Conservation (phyloP, 2,329 filamentous ascomycete species). For the Calcarisporium arbuscula region DNA sequence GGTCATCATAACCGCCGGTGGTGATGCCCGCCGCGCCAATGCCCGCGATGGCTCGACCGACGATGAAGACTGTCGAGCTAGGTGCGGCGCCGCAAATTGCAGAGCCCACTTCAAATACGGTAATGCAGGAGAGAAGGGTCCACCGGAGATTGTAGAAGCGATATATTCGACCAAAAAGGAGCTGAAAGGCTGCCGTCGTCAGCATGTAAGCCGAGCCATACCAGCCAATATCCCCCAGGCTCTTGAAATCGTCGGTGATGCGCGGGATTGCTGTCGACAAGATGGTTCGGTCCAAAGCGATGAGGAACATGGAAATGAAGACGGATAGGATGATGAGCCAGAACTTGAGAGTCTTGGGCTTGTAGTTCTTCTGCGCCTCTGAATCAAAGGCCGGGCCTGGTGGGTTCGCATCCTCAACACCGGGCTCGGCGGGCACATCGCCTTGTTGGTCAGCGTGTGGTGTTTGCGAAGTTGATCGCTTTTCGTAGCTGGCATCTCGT, state of each 20-base stretch:
- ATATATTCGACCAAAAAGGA: slow-evolving; percentile 49
- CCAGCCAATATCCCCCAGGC: slow-evolving; percentile 57
- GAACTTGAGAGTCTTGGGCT: slow-evolving; percentile 47
- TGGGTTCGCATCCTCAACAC: slow-evolving; percentile 12
- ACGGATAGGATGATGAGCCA: slow-evolving; percentile 50
- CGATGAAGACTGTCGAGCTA: slow-evolving; percentile 46
- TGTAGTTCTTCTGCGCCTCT: slow-evolving; percentile 36
- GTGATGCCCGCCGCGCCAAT: slow-evolving; percentile 52
- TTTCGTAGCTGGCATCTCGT: no score
- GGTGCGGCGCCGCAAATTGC: slow-evolving; percentile 49
- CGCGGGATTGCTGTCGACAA: slow-evolving; percentile 47
- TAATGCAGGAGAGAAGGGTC: slow-evolving; percentile 40
- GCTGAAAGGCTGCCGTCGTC: slow-evolving; percentile 47
- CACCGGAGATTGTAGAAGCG: slow-evolving; percentile 46
- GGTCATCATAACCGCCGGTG: slow-evolving; percentile 48
- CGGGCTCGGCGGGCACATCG: slow-evolving; percentile 7
- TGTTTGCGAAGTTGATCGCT: no score
- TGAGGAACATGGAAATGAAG: slow-evolving; percentile 49
- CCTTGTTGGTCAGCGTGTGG: no score
- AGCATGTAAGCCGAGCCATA: slow-evolving; percentile 58
- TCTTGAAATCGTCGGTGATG: slow-evolving; percentile 52
- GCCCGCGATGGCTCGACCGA: slow-evolving; percentile 51
- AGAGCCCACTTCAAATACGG: slow-evolving; percentile 49
- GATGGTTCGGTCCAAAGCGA: slow-evolving; percentile 53
- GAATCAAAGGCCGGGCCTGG: slow-evolving; percentile 15